Evolutionary conservation across 2,329 filamentous ascomycete species (phyloP).

Genomic region (Ophiocordyceps australis): DNA sequence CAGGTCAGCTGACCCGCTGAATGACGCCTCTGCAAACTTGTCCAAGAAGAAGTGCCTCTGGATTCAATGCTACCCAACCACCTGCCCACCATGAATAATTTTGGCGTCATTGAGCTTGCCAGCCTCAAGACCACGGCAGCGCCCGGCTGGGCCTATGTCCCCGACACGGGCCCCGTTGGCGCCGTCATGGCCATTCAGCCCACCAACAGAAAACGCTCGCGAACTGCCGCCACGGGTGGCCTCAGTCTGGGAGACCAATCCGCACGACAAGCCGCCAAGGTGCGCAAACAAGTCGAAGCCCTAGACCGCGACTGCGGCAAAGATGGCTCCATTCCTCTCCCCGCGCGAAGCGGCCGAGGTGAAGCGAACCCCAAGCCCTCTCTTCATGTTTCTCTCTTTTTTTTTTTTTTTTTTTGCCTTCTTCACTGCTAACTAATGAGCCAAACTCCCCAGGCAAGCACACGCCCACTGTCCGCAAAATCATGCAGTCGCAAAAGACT

Average conservation of each 20-base stretch:
- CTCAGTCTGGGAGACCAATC: slow-evolving; percentile 46
- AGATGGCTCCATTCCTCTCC: slow-evolving; percentile 55
- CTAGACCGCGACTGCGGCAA: slow-evolving; percentile 65
- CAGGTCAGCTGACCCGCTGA: no score
- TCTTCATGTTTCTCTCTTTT: no score
- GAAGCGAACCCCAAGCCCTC: no score
- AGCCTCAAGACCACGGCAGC: slow-evolving; percentile 49
- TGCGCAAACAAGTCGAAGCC: slow-evolving; percentile 64
- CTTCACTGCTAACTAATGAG: no score
- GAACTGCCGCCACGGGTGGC: slow-evolving; percentile 29
- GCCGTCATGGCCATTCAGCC: slow-evolving; percentile 31
- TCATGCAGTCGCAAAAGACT: slow-evolving; percentile 64
- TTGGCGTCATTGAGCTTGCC: slow-evolving; percentile 70
- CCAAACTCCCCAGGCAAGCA: slow-evolving; percentile 28
- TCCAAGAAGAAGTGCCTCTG: no score
- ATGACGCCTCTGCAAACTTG: no score
- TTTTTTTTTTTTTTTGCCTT: no score
- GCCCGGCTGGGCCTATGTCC: slow-evolving; percentile 85
- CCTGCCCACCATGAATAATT: slow-evolving; percentile 42
- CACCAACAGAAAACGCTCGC: slow-evolving; percentile 53
- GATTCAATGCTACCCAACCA: no score
- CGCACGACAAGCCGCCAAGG: slow-evolving; percentile 67
- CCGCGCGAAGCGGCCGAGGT: slow-evolving; percentile 30
- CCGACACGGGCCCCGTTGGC: slow-evolving; percentile 45
- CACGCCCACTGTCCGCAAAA: slow-evolving; percentile 55